Base-by-base conservation (phyloP, 2,329 filamentous ascomycete species). In the Periglandula ipomoeae region DNA sequence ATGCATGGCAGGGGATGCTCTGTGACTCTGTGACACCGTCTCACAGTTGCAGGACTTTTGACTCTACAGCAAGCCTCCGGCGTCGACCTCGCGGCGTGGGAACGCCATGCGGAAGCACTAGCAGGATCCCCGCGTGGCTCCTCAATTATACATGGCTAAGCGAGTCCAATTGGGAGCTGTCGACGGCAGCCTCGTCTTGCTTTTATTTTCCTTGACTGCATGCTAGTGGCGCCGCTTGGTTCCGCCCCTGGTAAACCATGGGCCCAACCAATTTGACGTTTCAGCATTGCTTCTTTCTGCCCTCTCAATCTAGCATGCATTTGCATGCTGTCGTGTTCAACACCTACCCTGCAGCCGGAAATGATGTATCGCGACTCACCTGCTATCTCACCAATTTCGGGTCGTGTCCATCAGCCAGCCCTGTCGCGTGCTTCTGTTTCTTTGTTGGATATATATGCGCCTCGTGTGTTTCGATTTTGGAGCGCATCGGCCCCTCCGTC, bases 141-240 rank as follows among this genome's bases (percentile, higher is more conserved):
- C 34, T 47, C 41, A 38, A 42, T 47, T 45, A 47, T 44, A 27
- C 44, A 50, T 46, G 44, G 26, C 23, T 47, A 50, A 44, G 49
- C 44, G 49, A 50, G 19, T 35, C 48, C 39, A 47, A 38, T 44
- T 38, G 40, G 19, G 34, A 23, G 40, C 44, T 23, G 34, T 41
- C 49, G 17, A 32, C 15, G 9, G 20, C 32, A 41, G 45, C 41
- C 49, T 47, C 35, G 30, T 24, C 26, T 38, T 38, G 22, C 37
- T 46, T 40, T 40, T 37, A 45, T 39, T 41, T 41, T 45, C 45
- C 44, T 44, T 48, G 20, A 32, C 23, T 38, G 37, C 20, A 30
- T 17, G 24, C 24, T 22, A 9, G 38, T 30, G 49, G 43, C 32
- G 39, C 37, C 48, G 48, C 48, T 49, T 41, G 47, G 35, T 49